These are phyloP conservation scores for Ogataea pignaliae DNA, from an alignment of 805 yeast genomes.

Conservation along the genomic window DNA sequence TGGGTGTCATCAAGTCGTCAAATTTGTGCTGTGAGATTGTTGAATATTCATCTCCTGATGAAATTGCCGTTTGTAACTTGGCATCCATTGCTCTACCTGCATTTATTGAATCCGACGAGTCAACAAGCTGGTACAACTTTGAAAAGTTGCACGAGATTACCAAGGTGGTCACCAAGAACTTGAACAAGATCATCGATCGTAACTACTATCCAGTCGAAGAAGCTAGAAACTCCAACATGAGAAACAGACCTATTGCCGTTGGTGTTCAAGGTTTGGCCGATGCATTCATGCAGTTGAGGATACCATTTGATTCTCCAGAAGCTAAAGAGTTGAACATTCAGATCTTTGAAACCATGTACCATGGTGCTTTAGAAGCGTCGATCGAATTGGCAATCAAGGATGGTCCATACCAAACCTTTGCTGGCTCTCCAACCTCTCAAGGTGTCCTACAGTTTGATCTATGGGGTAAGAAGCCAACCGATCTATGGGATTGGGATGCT, in stretches of 20 bases:
- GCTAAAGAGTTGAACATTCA: conserved; percentile 54
- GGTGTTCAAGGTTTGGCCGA: conserved; percentile 66
- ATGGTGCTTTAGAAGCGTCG: conserved; percentile 55
- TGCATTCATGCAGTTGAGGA: conserved; percentile 49
- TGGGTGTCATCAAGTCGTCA: conserved; percentile 56
- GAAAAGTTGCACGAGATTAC: conserved; percentile 51
- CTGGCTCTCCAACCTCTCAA: conserved; percentile 57
- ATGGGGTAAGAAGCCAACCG: conserved; percentile 57
- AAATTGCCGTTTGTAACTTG: conserved; percentile 58
- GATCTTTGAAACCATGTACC: conserved; percentile 59
- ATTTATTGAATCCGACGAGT: conserved; percentile 43
- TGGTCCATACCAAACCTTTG: conserved; percentile 46
- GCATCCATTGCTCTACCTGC: conserved; percentile 58
- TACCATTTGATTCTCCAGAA: conserved; percentile 55
- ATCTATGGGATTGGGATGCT: conserved; percentile 55
- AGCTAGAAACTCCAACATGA: conserved; percentile 49
- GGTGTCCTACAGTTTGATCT: conserved; percentile 54
- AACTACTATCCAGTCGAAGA: conserved; percentile 53
- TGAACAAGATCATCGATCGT: conserved; percentile 54
- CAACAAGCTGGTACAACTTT: conserved; percentile 46
- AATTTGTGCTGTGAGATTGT: conserved; percentile 62
- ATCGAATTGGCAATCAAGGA: conserved; percentile 47
- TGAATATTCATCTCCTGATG: conserved; percentile 54
- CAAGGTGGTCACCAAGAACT: conserved; percentile 51
- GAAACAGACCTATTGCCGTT: conserved; percentile 57